phyloP scores from a whole-genome alignment of 345 rosid genomes.

The Salix arbutifolia region DNA sequence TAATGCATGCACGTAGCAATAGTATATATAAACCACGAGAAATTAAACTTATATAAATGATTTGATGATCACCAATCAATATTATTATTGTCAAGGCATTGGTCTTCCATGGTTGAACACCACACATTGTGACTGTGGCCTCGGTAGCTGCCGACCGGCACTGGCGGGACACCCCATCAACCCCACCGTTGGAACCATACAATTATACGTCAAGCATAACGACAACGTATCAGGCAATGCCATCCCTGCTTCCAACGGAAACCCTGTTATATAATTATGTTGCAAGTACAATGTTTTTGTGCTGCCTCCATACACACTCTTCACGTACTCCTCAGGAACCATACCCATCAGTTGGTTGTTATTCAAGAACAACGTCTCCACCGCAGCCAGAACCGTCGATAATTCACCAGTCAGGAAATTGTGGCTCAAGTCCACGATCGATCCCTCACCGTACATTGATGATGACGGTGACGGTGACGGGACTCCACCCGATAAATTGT shows the following conservation, averaged over 20 bases:
- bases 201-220: conserved; percentile 76
- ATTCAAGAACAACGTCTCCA: conserved; percentile 64
- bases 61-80: not conserved
- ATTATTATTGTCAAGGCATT: conserved; percentile 13
- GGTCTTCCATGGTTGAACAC: conserved; percentile 37
- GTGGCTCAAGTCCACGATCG: conserved; percentile 71
- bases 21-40: not conserved
- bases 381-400: conserved; percentile 45
- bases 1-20: no score
- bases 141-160: conserved; percentile 43
- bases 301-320: conserved; percentile 42
- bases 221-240: conserved; percentile 53
- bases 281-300: conserved; percentile 65
- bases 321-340: conserved; percentile 58
- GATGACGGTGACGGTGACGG: conserved; percentile 15
- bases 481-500: conserved; percentile 66
- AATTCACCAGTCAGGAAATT: conserved; percentile 56
- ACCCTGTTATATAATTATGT: conserved; percentile 59
- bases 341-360: conserved; percentile 58
- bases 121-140: conserved; percentile 61
- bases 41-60: not conserved
- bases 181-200: conserved; percentile 64
- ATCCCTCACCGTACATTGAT: conserved; percentile 44
- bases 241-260: conserved; percentile 41
- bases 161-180: conserved; percentile 52